A percentile compares a stretch with the other conserved stretches of the same genome.
Conservation (phyloP, 2,329 filamentous ascomycete species). For the Aspergillus sp. region DNA sequence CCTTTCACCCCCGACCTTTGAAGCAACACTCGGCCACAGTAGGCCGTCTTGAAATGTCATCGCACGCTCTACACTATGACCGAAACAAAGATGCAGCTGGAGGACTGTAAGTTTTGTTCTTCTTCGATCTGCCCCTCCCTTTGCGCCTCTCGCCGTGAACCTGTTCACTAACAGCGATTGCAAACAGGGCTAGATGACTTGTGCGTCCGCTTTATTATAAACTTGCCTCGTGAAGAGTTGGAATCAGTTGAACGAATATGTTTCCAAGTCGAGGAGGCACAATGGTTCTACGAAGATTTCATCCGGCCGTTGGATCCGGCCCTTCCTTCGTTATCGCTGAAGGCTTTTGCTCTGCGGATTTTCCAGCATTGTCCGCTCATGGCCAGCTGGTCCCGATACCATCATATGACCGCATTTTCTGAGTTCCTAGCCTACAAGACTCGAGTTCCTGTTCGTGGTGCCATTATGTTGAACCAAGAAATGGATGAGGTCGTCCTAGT, state of each 20-base stretch:
- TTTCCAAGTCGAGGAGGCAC: conserved; percentile 97
- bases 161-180: conserved; percentile 24
- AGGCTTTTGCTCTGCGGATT: conserved; percentile 83
- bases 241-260: conserved; percentile 89
- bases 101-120: conserved; percentile 68
- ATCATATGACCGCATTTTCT: conserved; percentile 80
- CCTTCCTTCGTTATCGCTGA: conserved; percentile 80
- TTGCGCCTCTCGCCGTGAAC: conserved; percentile 3
- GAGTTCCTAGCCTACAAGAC: conserved; percentile 95
- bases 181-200: conserved; percentile 87
- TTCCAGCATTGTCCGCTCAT: conserved; percentile 93
- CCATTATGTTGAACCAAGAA: conserved; percentile 86
- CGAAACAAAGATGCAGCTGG: conserved; percentile 77
- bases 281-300: conserved; percentile 99
- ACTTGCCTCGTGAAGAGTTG: conserved; percentile 88
- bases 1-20: conserved; percentile 21
- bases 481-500: conserved; percentile 95
- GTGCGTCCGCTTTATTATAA: conserved; percentile 96
- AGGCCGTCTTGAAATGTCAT: conserved; percentile 58
- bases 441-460: conserved; percentile 87
- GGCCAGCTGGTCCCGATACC: conserved; percentile 73
- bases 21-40: conserved; percentile 23
- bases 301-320: conserved; percentile 84
- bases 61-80: conserved; percentile 65
- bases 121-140: background rate